Evolutionary conservation across 2,329 filamentous ascomycete genomes (phyloP).

Genomic region (Fusarium gaditjirri): DNA sequence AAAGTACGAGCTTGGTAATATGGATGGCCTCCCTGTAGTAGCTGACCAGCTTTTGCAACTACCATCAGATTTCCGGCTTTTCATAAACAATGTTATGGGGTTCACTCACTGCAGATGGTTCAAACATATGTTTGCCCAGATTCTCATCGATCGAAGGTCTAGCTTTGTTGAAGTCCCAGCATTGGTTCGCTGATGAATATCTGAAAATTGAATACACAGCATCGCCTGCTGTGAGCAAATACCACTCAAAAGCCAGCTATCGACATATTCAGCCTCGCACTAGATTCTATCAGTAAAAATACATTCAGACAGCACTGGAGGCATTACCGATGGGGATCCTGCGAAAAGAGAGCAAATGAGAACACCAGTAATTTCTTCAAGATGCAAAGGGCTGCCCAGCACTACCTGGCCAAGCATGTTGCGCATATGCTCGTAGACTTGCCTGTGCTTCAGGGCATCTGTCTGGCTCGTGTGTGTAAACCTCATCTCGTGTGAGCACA

Average conservation of each 20-base stretch:
- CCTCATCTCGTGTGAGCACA: slow-evolving; percentile 53
- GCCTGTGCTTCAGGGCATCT: slow-evolving; percentile 44
- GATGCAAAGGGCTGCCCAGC: slow-evolving; percentile 52
- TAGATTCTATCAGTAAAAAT: slow-evolving; percentile 1
- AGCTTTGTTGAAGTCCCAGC: slow-evolving; percentile 45
- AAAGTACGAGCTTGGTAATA: slow-evolving; percentile 52
- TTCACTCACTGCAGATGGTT: slow-evolving; percentile 30
- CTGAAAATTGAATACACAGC: slow-evolving; percentile 56
- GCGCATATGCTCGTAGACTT: slow-evolving; percentile 54
- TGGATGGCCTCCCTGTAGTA: slow-evolving; percentile 53
- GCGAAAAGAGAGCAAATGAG: slow-evolving; percentile 51
- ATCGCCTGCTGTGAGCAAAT: slow-evolving; percentile 57
- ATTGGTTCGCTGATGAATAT: slow-evolving; percentile 51
- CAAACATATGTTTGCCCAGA: slow-evolving; percentile 34
- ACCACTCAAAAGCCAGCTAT: slow-evolving; percentile 56
- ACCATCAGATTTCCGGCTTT: not conserved
- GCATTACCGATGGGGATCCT: slow-evolving; percentile 31
- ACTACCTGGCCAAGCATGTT: slow-evolving; percentile 53
- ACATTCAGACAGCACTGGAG: not conserved
- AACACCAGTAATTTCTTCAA: slow-evolving; percentile 55
- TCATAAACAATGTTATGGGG: fast-evolving
- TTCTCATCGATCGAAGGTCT: slow-evolving; percentile 47
- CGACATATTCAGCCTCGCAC: slow-evolving; percentile 51
- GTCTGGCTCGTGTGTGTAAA: slow-evolving; percentile 32
- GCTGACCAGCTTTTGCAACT: slow-evolving; percentile 50